phyloP scores from a whole-genome alignment of 805 yeast genomes.

The Spencermartinsiella europaea region DNA sequence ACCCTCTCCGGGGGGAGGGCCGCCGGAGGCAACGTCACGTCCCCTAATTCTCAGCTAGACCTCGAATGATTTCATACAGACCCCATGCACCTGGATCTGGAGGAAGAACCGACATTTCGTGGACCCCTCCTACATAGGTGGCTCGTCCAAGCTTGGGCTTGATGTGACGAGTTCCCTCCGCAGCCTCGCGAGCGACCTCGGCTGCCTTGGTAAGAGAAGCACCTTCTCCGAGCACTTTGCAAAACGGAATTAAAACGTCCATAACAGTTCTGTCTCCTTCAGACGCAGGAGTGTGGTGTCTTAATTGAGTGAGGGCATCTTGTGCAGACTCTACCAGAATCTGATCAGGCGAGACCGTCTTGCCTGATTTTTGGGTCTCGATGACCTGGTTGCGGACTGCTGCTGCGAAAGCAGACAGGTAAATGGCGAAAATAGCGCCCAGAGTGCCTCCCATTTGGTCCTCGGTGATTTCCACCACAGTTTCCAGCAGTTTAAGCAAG shows the following conservation, averaged over 20 bases:
- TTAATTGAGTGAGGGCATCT: conserved; percentile 63
- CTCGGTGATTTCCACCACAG: conserved; percentile 75
- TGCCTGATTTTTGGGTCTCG: conserved; percentile 27
- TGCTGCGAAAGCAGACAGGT: conserved; percentile 63
- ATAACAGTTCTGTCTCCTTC: conserved; percentile 82
- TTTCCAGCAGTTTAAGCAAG: conserved; percentile 48
- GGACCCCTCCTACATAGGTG: conserved; percentile 66
- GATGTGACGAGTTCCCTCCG: conserved; percentile 62
- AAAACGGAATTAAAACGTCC: conserved; percentile 84
- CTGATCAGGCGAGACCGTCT: neutral
- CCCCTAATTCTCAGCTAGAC: neutral
- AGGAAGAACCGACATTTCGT: conserved; percentile 47
- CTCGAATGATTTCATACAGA: conserved; percentile 14
- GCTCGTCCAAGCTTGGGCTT: conserved; percentile 90
- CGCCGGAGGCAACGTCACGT: no score
- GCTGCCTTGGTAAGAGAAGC: conserved; percentile 54
- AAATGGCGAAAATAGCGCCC: conserved; percentile 86
- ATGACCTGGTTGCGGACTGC: conserved; percentile 4
- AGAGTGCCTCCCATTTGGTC: conserved; percentile 92
- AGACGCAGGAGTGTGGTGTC: conserved; percentile 81
- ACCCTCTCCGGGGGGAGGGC: no score
- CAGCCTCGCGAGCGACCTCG: conserved; percentile 65
- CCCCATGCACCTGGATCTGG: conserved; percentile 74
- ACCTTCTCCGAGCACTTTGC: conserved; percentile 48
- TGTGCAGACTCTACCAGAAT: conserved; percentile 22